Base-by-base conservation (phyloP, 345 rosid genomes). In the Angophora floribunda region DNA sequence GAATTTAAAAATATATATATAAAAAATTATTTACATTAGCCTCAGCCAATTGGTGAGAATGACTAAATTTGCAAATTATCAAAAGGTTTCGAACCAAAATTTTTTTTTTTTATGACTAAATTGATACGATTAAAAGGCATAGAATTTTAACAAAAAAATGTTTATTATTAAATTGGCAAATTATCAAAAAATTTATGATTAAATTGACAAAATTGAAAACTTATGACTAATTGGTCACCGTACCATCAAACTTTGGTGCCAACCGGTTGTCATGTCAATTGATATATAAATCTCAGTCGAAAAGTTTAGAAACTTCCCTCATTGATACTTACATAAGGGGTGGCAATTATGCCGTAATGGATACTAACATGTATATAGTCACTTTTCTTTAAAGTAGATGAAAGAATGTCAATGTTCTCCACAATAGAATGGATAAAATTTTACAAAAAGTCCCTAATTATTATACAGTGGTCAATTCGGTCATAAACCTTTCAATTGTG, bases 191-290 rank as follows among this genome's bases (percentile, higher is more conserved):
- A 7, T 55, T 55, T 55, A 55, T 55, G 5, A 55, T 26, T 22
- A 22, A 55, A 21, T 55, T 55, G 0, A 55, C 0, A 55, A 55
- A 55, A 22, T 55, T 22, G 26, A 55, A 55, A 2, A 21, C 61
- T 22, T 55, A 55, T 22, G 12, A 55, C 22, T 55, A 55, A 55
- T 55, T 7, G 12, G 26, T 0, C 10, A 0, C 9, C 1, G 1
- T 55, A 21, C 78, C 6, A 32, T 65, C 19, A 36, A 30, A 30
- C 41, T 65, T 65, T 30, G 44, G 78, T 30, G 41, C 21, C 44
- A 59, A 30, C 30, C 24, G 65, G 65, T 26, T 59, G 65, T 59
- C 65, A 26, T 26, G 65, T 59, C 65, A 59, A 24, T 59, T 59
- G 65, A 59, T 59, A 59, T 59, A 11, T 59, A 59, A 26, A 4